Percentiles rank a stretch among this genome's conserved stretches.
These are phyloP conservation scores for Pezicula carpinea DNA, from an alignment of 2,329 filamentous ascomycete genomes.

Conservation along the genomic window DNA sequence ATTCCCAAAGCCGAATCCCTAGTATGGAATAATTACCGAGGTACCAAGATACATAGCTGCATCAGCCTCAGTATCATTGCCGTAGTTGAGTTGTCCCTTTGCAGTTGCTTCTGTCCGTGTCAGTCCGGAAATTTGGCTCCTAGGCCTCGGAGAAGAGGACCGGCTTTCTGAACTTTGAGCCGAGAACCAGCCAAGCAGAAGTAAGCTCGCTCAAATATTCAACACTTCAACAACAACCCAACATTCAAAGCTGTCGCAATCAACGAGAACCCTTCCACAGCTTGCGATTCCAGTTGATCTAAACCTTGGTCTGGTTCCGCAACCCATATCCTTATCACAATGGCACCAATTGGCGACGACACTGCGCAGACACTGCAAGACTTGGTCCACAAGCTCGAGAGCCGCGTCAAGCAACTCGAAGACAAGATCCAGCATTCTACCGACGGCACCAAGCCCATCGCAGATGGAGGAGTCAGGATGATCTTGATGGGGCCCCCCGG, in stretches of 20 bases:
- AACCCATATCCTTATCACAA: slow-evolving; percentile 42
- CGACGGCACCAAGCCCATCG: slow-evolving; percentile 45
- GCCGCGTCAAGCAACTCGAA: slow-evolving; percentile 82
- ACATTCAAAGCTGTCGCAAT: slow-evolving; percentile 13
- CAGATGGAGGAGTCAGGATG: slow-evolving; percentile 77
- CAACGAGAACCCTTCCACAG: slow-evolving; percentile 6
- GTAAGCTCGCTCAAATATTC: not conserved
- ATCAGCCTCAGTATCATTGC: not conserved
- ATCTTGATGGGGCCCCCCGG: slow-evolving; percentile 96
- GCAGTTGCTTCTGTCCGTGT: not conserved
- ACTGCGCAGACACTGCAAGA: slow-evolving; percentile 76
- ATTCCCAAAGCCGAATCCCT: too few species aligned
- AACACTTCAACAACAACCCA: slow-evolving; percentile 11
- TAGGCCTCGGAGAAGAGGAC: not conserved
- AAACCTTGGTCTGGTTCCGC: slow-evolving; percentile 24
- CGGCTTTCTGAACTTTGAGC: not conserved
- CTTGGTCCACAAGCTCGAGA: slow-evolving; percentile 78
- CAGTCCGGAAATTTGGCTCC: not conserved
- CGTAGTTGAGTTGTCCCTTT: not conserved
- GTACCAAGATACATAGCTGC: too few species aligned
- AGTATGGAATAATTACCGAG: too few species aligned
- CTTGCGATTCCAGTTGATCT: slow-evolving; percentile 4
- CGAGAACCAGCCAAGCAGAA: not conserved
- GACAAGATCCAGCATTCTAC: slow-evolving; percentile 53
- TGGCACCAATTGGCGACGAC: slow-evolving; percentile 85